Conservation (phyloP, 1,284 basidiomycete species). For the Ceraceosorus bombacis region DNA sequence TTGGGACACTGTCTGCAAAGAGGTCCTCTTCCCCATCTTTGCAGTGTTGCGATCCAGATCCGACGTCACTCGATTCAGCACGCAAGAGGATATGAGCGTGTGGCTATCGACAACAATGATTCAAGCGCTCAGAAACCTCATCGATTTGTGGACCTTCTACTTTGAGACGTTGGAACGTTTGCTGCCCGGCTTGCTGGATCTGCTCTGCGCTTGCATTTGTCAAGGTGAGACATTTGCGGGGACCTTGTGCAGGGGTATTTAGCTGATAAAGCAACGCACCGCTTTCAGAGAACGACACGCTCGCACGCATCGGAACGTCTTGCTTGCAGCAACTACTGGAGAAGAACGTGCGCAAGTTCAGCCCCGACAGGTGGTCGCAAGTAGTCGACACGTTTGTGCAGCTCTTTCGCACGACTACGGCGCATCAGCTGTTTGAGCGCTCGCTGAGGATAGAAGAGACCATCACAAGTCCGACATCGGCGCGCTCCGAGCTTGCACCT, state of each 20-base stretch:
- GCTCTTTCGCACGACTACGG: constrained; percentile 93
- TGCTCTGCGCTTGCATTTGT: constrained; percentile 94
- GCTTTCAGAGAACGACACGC: constrained; percentile 61
- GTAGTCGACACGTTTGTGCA: constrained; percentile 89
- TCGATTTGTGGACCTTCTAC: constrained; percentile 92
- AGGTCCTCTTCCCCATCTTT: constrained; percentile 97
- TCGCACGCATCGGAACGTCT: constrained; percentile 94
- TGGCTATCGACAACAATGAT: constrained; percentile 99
- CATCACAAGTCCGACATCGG: constrained; percentile 14
- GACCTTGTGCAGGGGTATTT: no score
- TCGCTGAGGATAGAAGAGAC: constrained; percentile 61
- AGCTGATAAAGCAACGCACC: no score
- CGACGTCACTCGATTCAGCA: constrained; percentile 83
- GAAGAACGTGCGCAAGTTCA: constrained; percentile 83
- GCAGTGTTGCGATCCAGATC: constrained; percentile 74
- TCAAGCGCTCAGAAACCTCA: constrained; percentile 87
- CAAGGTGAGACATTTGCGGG: constrained; percentile 62
- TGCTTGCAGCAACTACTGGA: constrained; percentile 94
- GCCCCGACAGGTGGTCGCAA: constrained; percentile 76
- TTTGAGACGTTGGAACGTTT: constrained; percentile 85
- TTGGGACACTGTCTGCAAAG: constrained; percentile 96
- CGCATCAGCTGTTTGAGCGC: constrained; percentile 91
- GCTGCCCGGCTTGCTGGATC: constrained; percentile 81
- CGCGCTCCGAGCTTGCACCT: neutral
- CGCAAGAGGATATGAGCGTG: constrained; percentile 98